Evolutionary conservation across 1,284 basidiomycete genomes (phyloP), one percentile per base, ranked within the genome.

Genomic region (Boletus calvinii): DNA sequence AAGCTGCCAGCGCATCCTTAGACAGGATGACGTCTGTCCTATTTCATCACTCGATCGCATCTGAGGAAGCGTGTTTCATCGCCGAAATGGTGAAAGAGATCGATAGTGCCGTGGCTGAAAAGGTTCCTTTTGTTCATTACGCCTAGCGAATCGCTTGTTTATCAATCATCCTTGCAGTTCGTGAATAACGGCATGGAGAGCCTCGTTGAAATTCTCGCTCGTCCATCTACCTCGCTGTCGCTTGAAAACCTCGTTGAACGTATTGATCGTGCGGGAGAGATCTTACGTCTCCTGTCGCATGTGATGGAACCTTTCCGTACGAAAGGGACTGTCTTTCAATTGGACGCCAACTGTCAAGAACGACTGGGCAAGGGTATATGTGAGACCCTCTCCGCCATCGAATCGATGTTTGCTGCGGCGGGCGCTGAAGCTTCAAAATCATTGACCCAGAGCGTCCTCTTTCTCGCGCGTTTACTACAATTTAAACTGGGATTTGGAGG

Each of bases 21-120:
- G 81, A 86, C 56, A 81, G 78, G 51, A 72, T 90, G 44, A 83
- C 83, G 1, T 74, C 77, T 3, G 78, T 80, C 60, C 72, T 92
- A 11, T 85, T 91, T 60, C 81, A 80, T 53, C 81, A 87, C 53
- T 81, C 81, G 12, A 83, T 89, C 68, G 81, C 83, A 10, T 78
- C 81, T 0, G 86, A 91, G 59, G 84, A 90, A 66, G 88, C 87
- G 0, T 86, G 85, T 58, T 87, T 90, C 59, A 81, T 92, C 13
- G 86, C 85, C 9, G 85, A 89, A 61, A 85, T 91, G 77, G 78
- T 84, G 31, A 79, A 79, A 56, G 86, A 85, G 30, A 84, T 85
- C 12, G 83, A 84, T 46, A 74, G 72, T 41, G 72, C 75, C 2
- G 81, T 92, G 38, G 84, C 83, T 5, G 76, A 76, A 42, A 90